Evolutionary conservation across 2,329 filamentous ascomycete genomes (phyloP), one percentile per base, ranked within the genome.

Genomic region (Exophiala lecanii-corni): DNA sequence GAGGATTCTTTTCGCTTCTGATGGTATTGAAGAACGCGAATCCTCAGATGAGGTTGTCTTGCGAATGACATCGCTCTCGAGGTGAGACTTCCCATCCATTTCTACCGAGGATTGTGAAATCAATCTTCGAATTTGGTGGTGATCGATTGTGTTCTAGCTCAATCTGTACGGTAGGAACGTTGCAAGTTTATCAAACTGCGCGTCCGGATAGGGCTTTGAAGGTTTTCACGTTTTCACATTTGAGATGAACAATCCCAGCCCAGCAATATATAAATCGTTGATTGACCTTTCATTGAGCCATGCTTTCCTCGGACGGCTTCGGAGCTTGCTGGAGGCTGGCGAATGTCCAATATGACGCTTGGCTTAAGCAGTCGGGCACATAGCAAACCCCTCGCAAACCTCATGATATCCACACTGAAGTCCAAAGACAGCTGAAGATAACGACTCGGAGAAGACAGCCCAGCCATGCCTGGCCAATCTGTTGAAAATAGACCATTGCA

Each of bases 21-120:
- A 35, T n/a, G 33, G 17, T 17, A 35, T 35, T n/a, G 33, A 35
- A 35, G 33, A 20, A 32, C 30, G 30, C 5, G 30, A 32, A 32
- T 32, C n/a, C 30, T 32, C 30, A 32, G 30, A 16, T 32, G 30
- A 32, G 30, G 17, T 32, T 13, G 30, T 32, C 30, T 32, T 32
- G 33, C 33, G 33, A 35, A 7, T 17, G 33, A 6, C 16, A 35
- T 35, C 33, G 33, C 33, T 35, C 16, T 35, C 33, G 17, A 20
- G 19, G 15, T 35, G 33, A 20, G 33, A 35, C 9, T 35, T 35
- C 17, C 33, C 33, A 17, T 35, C 33, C 33, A 35, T 35, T 19
- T 35, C 16, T 9, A 5, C 19, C 33, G n/a, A 19, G 19, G 33
- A n/a, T 19, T 20, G 9, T 35, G n/a, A 35, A 35, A 35, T 17